A percentile compares a stretch with the other conserved stretches of the same genome.
Conservation (phyloP, 179 eudicot species). For the Sideroxylon spinosum region DNA sequence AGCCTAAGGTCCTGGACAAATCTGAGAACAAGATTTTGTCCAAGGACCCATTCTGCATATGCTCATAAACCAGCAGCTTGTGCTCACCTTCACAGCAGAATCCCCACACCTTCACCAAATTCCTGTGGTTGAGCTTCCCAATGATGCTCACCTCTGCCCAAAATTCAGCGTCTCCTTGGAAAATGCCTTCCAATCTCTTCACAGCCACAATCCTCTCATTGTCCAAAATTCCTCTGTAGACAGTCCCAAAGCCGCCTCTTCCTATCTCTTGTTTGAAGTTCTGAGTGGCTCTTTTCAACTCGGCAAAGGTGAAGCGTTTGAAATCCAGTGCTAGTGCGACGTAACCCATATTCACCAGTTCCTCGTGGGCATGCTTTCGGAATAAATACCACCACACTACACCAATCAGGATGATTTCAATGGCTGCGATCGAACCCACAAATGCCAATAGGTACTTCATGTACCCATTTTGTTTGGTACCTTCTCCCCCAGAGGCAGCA, state of each 20-base stretch:
- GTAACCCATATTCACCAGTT: slow-evolving; percentile 26
- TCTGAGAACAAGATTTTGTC: slow-evolving; percentile 33
- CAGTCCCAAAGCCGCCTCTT: slow-evolving; percentile 45
- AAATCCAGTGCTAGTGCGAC: slow-evolving; percentile 7
- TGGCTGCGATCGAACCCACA: background rate
- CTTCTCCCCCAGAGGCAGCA: background rate
- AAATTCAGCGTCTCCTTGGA: slow-evolving; percentile 45
- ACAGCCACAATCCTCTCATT: slow-evolving; percentile 44
- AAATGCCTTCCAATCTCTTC: slow-evolving; percentile 35
- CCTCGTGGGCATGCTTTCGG: slow-evolving; percentile 21
- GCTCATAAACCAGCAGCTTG: slow-evolving; percentile 43
- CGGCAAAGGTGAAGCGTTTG: slow-evolving; percentile 21
- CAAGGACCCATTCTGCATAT: slow-evolving; percentile 37
- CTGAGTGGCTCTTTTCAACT: slow-evolving; percentile 35
- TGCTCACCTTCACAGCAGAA: slow-evolving; percentile 40
- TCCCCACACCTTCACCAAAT: slow-evolving; percentile 52
- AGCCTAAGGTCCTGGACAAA: slow-evolving; percentile 18
- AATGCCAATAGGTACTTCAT: background rate
- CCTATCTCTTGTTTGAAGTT: slow-evolving; percentile 42
- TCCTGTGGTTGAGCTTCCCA: slow-evolving; percentile 47
- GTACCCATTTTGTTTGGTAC: background rate
- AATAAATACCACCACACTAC: background rate
- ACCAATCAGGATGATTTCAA: slow-evolving; percentile 2
- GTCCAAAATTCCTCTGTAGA: slow-evolving; percentile 37
- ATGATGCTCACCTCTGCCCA: slow-evolving; percentile 53